Evolutionary conservation across 2,329 filamentous ascomycete genomes (phyloP), one percentile per base, ranked within the genome.

Genomic region (Thielaviopsis musarum): DNA sequence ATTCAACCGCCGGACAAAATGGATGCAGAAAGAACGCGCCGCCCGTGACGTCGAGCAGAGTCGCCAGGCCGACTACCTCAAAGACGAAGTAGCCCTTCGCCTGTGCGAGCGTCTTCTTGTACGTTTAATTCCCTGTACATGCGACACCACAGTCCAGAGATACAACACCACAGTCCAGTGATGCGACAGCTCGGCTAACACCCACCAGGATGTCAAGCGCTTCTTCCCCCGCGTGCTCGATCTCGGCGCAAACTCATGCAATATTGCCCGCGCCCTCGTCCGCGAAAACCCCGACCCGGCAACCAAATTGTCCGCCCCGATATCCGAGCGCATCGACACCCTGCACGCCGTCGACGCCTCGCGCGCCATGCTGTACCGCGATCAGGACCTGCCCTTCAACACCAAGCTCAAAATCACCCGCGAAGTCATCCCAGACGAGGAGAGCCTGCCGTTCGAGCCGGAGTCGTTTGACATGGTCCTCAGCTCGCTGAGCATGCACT

Each of bases 191-290:
- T 13, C 10, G 51, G 24, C 24, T 38, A 59, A 55, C 51, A 9
- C n/a, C 28, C 22, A 24, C 13, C 64, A 91, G 87, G 91, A 97
- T 69, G 94, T 98, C 74, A 95, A 95, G 66, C 87, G 93, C 34
- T 77, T 83, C 60, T 96, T 95, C 66, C 81, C 86, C 52, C 79
- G 82, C 64, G 89, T 90, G 24, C 85, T 98, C 62, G 93, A 98
- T 70, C 83, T 96, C 34, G 93, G 93, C 63, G 91, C 93, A 63
- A 95, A 97, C 70, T 88, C 91, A 63, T 96, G 91, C 78, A 95
- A 96, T 71, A 83, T 98, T 62, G 91, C 91, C 21, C 83, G 85
- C 63, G 87, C 88, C 60, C 79, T 97, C 53, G 85, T 85, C 65
- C 75, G 83, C 63, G 77, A 82, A 60, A 82, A 88, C 67, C 81